Percentiles rank a stretch among this genome's conserved stretches.
Evolutionary conservation across 2,329 filamentous ascomycete genomes (phyloP).

Genomic region (Aspergillus fijiensis): DNA sequence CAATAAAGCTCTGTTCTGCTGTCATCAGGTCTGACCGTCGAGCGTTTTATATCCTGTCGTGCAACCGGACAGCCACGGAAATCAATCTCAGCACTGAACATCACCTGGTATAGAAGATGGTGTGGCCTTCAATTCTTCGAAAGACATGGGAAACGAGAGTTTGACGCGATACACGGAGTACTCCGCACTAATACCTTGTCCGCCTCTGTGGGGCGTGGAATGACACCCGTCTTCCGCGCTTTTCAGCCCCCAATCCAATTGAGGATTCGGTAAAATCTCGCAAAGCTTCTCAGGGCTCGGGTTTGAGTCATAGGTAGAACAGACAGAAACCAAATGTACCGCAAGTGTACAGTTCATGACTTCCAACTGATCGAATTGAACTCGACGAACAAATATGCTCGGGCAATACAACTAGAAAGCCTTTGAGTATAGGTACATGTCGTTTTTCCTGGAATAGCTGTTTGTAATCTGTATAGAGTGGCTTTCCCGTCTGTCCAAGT

Average conservation of each 20-base stretch:
- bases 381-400: too few species aligned
- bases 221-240: not conserved
- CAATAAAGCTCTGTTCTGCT: not conserved
- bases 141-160: not conserved
- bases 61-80: not conserved
- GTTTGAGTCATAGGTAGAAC: too few species aligned
- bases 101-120: not conserved
- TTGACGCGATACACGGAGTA: not conserved
- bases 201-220: not conserved
- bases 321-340: too few species aligned
- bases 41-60: not conserved
- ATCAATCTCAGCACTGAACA: too few species aligned
- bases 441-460: too few species aligned
- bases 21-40: not conserved
- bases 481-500: too few species aligned
- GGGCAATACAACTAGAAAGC: too few species aligned
- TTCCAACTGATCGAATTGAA: too few species aligned
- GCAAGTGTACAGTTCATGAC: too few species aligned
- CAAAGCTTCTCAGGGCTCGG: not conserved
- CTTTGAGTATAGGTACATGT: too few species aligned
- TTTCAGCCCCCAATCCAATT: not conserved
- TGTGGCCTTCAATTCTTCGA: not conserved
- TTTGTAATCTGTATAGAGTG: too few species aligned
- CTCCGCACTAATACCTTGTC: not conserved
- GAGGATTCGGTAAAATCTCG: not conserved